phyloP scores from a whole-genome alignment of 345 rosid species.

The Boechera retrofracta region DNA sequence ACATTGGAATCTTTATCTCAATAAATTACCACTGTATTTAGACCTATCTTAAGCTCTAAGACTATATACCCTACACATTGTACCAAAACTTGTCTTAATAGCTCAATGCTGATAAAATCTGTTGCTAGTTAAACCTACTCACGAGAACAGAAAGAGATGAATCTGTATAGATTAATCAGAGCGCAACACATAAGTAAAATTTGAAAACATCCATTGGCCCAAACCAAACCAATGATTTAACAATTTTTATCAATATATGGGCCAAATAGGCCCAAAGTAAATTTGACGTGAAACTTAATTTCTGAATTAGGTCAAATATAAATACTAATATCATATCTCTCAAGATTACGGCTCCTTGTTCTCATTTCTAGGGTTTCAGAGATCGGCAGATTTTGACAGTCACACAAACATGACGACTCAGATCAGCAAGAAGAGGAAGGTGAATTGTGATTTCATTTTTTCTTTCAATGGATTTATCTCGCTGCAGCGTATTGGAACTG shows the following conservation, averaged over 20 bases:
- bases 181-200: too few species aligned
- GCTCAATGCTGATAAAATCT: too few species aligned
- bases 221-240: not conserved
- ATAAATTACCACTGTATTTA: too few species aligned
- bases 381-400: not conserved
- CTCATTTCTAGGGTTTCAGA: slow-evolving; percentile 13
- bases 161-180: too few species aligned
- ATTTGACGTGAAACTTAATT: not conserved
- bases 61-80: too few species aligned
- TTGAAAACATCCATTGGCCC: not conserved
- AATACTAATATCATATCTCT: not conserved
- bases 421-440: slow-evolving; percentile 83
- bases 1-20: too few species aligned
- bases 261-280: not conserved
- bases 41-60: too few species aligned
- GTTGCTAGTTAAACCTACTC: too few species aligned
- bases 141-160: too few species aligned
- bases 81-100: too few species aligned
- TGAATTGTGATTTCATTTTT: slow-evolving; percentile 4
- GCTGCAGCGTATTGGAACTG: not conserved
- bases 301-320: slow-evolving; percentile 12
- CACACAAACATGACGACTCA: slow-evolving; percentile 61
- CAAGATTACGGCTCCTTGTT: not conserved
- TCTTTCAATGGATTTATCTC: not conserved
- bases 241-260: not conserved